Evolutionary conservation across 139 green algal genomes (phyloP), one percentile per base, ranked within the genome.

Genomic region (Chara braunii): DNA sequence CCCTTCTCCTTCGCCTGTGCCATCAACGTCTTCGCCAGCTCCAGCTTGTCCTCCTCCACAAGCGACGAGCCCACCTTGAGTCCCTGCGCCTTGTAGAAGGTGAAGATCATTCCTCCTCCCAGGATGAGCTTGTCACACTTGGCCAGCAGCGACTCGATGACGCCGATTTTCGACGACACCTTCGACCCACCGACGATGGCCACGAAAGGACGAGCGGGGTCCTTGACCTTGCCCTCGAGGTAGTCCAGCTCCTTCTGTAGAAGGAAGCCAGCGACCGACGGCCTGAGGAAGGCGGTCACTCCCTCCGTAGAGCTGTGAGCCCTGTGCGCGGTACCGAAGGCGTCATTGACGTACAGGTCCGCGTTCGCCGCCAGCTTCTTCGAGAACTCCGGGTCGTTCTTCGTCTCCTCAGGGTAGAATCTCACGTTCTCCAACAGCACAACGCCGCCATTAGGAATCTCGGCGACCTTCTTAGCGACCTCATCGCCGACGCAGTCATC

Each of bases 11-110:
- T 61, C 22, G 80, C 85, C 82, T 89, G 88, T 56, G 58, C 58
- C 68, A 78, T 83, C 37, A 98, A 85, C 68, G 89, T 83, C 74
- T 86, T 91, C 57, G 92, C 92, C 62, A 98, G 90, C 29, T 95
- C 90, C 60, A 99, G 68, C 87, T 96, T 94, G 87, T 98, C 91
- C 68, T 96, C 91, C 88, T 99, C 93, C 29, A 99, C 93, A 53
- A 99, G 86, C 43, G 88, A 96, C 57, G 72, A 71, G 51, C 93
- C 93, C 14, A 94, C 86, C 12, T 48, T 74, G 23, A 90, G 67
- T 60, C 91, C 91, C 55, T 81, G 75, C 5, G 83, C 82, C 85
- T 95, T 95, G 90, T 95, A 96, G 88, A 98, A 98, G 66, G 92
- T 98, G 88, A 98, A 98, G 71, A 97, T 90, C 77, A 83, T 83